Evolutionary conservation across 768 basidiomycete species (phyloP).

Genomic region (Saitozyma podzolica): DNA sequence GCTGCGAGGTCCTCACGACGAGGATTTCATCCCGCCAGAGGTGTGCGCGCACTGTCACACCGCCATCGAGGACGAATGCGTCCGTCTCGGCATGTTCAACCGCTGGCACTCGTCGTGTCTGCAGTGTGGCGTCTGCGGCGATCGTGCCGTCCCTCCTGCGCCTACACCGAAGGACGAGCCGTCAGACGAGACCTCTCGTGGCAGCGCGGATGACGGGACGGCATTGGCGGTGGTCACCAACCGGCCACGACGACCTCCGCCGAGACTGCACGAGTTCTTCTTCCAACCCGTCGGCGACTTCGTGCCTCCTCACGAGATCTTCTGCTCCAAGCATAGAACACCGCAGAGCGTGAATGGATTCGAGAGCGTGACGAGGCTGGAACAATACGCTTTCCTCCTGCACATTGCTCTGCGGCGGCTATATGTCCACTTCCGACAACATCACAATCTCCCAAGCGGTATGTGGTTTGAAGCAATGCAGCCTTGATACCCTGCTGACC

Average conservation of each 20-base stretch:
- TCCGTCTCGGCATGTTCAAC: constrained; percentile 90
- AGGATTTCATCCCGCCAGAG: constrained; percentile 57
- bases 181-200: neutral
- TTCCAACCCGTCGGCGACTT: constrained; percentile 56
- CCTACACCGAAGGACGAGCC: constrained; percentile 54
- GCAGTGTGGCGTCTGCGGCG: constrained; percentile 78
- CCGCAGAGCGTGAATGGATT: constrained; percentile 71
- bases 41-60: constrained; percentile 82
- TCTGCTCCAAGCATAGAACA: constrained; percentile 76
- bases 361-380: constrained; percentile 85
- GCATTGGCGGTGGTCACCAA: neutral
- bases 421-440: constrained; percentile 61
- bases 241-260: constrained; percentile 67
- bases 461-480: constrained; percentile 7
- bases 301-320: constrained; percentile 56
- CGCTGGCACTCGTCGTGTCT: constrained; percentile 96
- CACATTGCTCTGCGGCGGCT: constrained; percentile 91
- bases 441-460: constrained; percentile 40
- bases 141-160: constrained; percentile 57
- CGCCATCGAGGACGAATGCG: constrained; percentile 97
- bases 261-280: constrained; percentile 74
- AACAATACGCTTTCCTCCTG: constrained; percentile 95
- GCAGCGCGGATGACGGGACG: constrained; percentile 57
- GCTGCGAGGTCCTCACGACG: constrained; percentile 43
- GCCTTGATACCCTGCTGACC: constrained; percentile 9